Evolutionary conservation across 768 basidiomycete genomes (phyloP).

Genomic region (Russula lepida): DNA sequence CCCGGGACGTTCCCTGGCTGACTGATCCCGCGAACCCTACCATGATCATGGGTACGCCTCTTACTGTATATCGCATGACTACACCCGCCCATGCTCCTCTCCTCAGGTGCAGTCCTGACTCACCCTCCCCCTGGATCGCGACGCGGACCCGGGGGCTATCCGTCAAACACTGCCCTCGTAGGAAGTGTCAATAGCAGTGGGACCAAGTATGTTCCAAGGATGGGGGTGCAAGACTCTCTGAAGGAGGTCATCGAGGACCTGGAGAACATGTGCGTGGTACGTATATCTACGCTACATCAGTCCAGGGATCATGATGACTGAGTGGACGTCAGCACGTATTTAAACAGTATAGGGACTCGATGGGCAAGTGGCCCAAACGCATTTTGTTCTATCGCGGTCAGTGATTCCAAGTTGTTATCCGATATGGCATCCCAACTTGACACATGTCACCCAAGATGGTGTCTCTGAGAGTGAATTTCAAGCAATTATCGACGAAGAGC

Average conservation of each 20-base stretch:
- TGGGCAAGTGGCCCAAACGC: constrained; percentile 42
- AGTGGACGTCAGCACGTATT: constrained; percentile 30
- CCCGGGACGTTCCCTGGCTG: constrained; percentile 50
- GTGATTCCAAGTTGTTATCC: neutral
- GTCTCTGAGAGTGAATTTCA: constrained; percentile 48
- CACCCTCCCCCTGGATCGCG: constrained; percentile 63
- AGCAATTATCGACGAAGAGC: constrained; percentile 42
- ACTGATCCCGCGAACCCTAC: constrained; percentile 66
- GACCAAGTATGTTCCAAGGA: constrained; percentile 58
- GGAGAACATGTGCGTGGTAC: constrained; percentile 53
- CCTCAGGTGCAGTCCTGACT: constrained; percentile 64
- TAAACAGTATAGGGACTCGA: constrained; percentile 49
- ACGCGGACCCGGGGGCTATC: constrained; percentile 39
- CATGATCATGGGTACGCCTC: constrained; percentile 57
- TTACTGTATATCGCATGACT: neutral
- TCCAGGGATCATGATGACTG: neutral
- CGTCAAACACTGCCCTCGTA: constrained; percentile 73
- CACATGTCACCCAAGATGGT: constrained; percentile 31
- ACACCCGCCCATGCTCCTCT: neutral
- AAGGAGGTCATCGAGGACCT: constrained; percentile 72
- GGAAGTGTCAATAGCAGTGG: constrained; percentile 67
- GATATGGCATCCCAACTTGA: neutral
- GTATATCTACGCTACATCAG: neutral
- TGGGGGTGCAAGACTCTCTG: constrained; percentile 53
- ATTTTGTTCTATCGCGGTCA: constrained; percentile 68